phyloP scores from a whole-genome alignment of 179 eudicot species.

The Camellia oleifera region DNA sequence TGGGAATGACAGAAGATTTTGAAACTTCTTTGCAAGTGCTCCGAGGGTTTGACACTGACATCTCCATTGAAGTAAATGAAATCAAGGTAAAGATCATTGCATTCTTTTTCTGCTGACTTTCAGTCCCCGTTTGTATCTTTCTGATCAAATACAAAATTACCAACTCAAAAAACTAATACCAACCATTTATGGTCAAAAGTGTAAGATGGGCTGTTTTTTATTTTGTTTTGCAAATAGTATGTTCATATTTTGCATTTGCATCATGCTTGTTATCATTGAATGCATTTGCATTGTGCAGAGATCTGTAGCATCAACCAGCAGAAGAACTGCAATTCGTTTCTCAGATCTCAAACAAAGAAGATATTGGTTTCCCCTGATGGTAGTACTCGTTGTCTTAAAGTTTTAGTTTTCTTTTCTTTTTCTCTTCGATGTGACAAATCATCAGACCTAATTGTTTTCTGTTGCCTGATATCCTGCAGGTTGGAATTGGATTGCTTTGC shows the following conservation, averaged over 20 bases:
- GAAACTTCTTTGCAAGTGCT: slow-evolving; percentile 97
- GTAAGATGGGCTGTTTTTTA: background rate
- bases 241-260: background rate
- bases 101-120: background rate
- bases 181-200: slow-evolving; percentile 2
- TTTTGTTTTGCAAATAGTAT: background rate
- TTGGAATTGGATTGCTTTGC: slow-evolving; percentile 83
- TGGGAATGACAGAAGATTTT: slow-evolving; percentile 92
- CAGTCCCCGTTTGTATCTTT: background rate
- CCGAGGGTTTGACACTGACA: slow-evolving; percentile 94
- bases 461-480: slow-evolving; percentile 42
- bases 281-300: slow-evolving; percentile 45
- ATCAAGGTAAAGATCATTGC: slow-evolving; percentile 58
- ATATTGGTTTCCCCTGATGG: slow-evolving; percentile 97
- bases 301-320: slow-evolving; percentile 76
- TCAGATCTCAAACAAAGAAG: slow-evolving; percentile 79
- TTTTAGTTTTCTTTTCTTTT: slow-evolving; percentile 15
- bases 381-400: slow-evolving; percentile 20
- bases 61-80: slow-evolving; percentile 81
- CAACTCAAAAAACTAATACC: background rate
- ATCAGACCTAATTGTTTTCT: slow-evolving; percentile 1
- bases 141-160: background rate
- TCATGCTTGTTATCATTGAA: background rate
- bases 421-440: background rate
- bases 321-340: slow-evolving; percentile 76